Evolutionary conservation across 441 rosid genomes (phyloP).

Genomic region (Gossypium trilobum): DNA sequence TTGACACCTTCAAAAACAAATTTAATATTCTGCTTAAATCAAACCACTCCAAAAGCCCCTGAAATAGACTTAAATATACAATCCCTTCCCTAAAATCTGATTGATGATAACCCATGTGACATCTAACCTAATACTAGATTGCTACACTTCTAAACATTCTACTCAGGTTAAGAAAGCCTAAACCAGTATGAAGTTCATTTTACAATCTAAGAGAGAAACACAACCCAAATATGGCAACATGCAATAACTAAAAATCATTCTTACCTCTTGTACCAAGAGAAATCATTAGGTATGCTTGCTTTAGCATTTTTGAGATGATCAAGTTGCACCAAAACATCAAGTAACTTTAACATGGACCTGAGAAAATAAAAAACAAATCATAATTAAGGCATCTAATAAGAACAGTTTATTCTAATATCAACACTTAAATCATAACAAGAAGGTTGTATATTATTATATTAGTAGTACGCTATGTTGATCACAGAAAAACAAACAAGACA

Average conservation of each 20-base stretch:
- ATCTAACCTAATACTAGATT: not conserved
- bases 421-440: not conserved
- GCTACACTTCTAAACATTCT: not conserved
- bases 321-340: constrained; percentile 94
- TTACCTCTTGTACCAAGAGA: constrained; percentile 98
- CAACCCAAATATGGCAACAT: constrained; percentile 5
- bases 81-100: not conserved
- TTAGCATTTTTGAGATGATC: constrained; percentile 99
- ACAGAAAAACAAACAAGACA: constrained; percentile 9
- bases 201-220: not conserved
- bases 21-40: not conserved
- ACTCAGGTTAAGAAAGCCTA: not conserved
- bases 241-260: constrained; percentile 6
- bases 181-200: not conserved
- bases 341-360: constrained; percentile 96
- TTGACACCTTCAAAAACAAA: not conserved
- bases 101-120: not conserved
- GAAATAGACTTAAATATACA: not conserved
- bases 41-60: not conserved
- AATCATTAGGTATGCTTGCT: constrained; percentile 99
- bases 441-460: constrained; percentile 12
- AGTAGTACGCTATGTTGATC: constrained; percentile 1
- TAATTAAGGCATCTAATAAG: not conserved
- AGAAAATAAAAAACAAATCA: constrained; percentile 17
- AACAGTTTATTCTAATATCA: constrained; percentile 1